Base-by-base conservation (phyloP, 2,329 filamentous ascomycete genomes). In the Aspergillus novoparasiticus region DNA sequence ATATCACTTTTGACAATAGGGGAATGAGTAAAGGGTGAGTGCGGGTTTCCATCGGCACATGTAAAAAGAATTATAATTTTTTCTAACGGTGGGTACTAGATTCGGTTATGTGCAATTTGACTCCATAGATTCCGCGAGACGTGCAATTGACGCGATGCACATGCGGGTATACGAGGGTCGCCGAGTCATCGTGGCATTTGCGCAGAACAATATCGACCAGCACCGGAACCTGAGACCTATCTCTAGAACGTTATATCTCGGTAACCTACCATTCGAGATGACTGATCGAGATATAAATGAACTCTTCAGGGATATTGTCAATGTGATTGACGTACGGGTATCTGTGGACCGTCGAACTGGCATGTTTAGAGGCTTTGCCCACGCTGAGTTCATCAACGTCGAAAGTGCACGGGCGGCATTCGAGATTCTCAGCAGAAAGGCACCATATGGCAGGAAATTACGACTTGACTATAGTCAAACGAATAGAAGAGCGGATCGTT, bases 251-350 rank as follows among this genome's bases (percentile, higher is more conserved):
- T 80, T 96, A 39, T 96, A 90, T 82, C 86, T 97, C 69, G 92
- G 93, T 69, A 95, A 95, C 81, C 87, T 97, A 79, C 89, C 91
- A 12, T 95, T 91, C 74, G 91, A 96, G 79, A 90, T 94, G 81
- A 91, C 90, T 10, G 93, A 96, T 73, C 86, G 87, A 59, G 93
- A 96, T 72, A 83, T 97, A 59, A 93, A 94, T 79, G 84, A 88
- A 59, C 79, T 96, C 30, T 94, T 96, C 85, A 82, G 84, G 62
- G 84, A 87, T 28, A 82, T 96, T 64, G 81, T 85, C 57, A 90
- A 91, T 75, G 85, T 94, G 55, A 80, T 85, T 59, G 91, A 94
- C 71, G 88, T 96, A 55, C 88, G 93, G 64, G 89, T 96, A 61
- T 90, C 93, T 58, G 90, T 95, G 70, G 92, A 96, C 79, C 87